phyloP scores from a whole-genome alignment of 1,284 basidiomycete genomes.

The Ceratobasidium sp. region DNA sequence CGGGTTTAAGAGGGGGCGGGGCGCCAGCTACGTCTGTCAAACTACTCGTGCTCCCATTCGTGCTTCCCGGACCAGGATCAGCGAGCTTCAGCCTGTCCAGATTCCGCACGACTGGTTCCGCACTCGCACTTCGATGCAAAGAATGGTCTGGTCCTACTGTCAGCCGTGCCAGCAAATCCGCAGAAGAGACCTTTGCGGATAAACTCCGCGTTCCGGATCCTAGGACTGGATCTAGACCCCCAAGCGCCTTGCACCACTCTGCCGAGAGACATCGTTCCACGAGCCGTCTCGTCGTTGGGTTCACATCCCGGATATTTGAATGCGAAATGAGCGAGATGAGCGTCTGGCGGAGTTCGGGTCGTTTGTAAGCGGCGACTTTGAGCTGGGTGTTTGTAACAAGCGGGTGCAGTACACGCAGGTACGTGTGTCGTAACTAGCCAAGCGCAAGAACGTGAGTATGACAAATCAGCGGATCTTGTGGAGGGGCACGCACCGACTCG shows the following conservation, averaged over 20 bases:
- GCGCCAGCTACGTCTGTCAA: constrained; percentile 61
- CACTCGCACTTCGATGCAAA: background rate
- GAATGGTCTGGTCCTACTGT: background rate
- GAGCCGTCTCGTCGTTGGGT: constrained; percentile 86
- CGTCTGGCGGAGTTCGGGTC: constrained; percentile 84
- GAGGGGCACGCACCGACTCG: constrained; percentile 76
- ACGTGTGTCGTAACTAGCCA: constrained; percentile 93
- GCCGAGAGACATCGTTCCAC: constrained; percentile 91
- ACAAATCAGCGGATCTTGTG: background rate
- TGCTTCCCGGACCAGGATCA: background rate
- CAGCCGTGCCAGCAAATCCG: constrained; percentile 1
- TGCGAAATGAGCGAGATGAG: constrained; percentile 84
- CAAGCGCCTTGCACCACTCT: constrained; percentile 74
- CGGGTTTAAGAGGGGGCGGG: constrained; percentile 47
- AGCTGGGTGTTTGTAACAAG: constrained; percentile 96
- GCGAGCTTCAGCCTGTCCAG: constrained; percentile 21
- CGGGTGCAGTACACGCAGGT: constrained; percentile 94
- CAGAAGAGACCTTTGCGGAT: constrained; percentile 14
- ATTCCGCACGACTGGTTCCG: constrained; percentile 13
- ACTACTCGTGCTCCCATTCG: constrained; percentile 62
- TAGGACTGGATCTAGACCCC: background rate
- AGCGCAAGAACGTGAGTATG: constrained; percentile 12
- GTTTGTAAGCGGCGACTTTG: constrained; percentile 86
- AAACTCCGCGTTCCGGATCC: background rate
- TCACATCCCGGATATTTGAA: constrained; percentile 81